Percentiles rank a stretch among this genome's conserved stretches.
Evolutionary conservation across 1,284 basidiomycete species (phyloP).

Genomic region (Laetiporus sulphureus): DNA sequence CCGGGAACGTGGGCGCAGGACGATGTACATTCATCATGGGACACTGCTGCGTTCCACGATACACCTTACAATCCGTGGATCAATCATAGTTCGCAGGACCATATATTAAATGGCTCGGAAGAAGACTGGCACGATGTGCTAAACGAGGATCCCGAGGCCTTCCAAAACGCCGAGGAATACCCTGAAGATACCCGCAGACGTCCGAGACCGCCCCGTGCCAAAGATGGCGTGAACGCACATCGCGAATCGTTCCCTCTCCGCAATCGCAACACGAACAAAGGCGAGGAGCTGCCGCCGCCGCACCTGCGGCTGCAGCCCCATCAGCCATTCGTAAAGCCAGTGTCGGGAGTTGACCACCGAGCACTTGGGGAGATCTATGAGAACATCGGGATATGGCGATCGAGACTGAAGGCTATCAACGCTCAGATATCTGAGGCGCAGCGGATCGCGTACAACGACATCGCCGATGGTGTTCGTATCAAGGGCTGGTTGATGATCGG

Average conservation of each 20-base stretch:
- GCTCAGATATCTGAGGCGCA: constrained; percentile 61
- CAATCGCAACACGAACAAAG: constrained; percentile 11
- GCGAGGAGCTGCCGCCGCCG: constrained; percentile 43
- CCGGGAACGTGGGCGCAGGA: constrained; percentile 49
- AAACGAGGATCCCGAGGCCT: constrained; percentile 32
- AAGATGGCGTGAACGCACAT: constrained; percentile 28
- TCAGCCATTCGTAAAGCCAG: constrained; percentile 65
- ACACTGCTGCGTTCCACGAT: constrained; percentile 26
- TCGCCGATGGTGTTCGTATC: constrained; percentile 59
- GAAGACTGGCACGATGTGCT: constrained; percentile 48
- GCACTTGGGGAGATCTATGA: constrained; percentile 58
- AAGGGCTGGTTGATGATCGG: constrained; percentile 77
- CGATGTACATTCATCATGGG: constrained; percentile 35
- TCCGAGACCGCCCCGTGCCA: constrained; percentile 20
- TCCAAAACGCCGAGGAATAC: constrained; percentile 29
- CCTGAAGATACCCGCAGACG: constrained; percentile 17
- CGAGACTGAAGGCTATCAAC: constrained; percentile 66
- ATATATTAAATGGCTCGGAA: constrained; percentile 25
- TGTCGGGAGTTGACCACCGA: constrained; percentile 60
- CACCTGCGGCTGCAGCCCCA: constrained; percentile 62
- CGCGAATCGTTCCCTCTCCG: constrained; percentile 64
- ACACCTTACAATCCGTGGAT: constrained; percentile 18
- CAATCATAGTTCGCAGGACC: constrained; percentile 17
- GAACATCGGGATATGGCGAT: constrained; percentile 63
- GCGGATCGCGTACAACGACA: constrained; percentile 55